Conservation (phyloP, 495 filamentous ascomycete species). For the Pyrenula aspistea region DNA sequence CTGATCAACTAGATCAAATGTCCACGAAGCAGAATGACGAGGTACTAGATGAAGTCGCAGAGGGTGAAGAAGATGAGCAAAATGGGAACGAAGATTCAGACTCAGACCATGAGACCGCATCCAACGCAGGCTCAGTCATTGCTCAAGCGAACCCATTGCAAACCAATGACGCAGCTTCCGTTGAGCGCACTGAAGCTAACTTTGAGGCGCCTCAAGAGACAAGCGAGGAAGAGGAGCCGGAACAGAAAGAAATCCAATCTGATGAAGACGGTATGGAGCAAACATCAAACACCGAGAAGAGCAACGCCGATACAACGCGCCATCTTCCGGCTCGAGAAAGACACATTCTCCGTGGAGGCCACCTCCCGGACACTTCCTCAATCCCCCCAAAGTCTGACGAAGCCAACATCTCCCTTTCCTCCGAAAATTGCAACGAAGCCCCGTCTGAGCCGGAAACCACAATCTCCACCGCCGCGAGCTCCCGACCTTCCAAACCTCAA, state of each 20-base stretch:
- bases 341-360: constrained; percentile 34
- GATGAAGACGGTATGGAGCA: constrained; percentile 7
- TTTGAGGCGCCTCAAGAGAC: constrained; percentile 2
- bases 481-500: constrained; percentile 7
- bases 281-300: constrained; percentile 5
- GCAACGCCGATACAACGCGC: constrained; percentile 13
- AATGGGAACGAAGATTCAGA: constrained; percentile 13
- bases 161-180: constrained; percentile 15
- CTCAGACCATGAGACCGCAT: constrained; percentile 12
- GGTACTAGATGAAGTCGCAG: constrained; percentile 16
- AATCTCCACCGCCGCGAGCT: constrained; percentile 3
- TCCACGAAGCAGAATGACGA: constrained; percentile 17
- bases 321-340: constrained; percentile 40
- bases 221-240: constrained; percentile 1
- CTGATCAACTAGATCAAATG: constrained; percentile 9
- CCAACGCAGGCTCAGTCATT: constrained; percentile 6
- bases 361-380: constrained; percentile 13
- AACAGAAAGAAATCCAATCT: background rate
- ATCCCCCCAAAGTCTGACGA: constrained; percentile 2
- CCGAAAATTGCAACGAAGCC: constrained; percentile 2
- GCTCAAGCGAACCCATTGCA: constrained; percentile 4
- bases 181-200: constrained; percentile 17
- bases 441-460: constrained; percentile 1
- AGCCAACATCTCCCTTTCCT: constrained; percentile 3
- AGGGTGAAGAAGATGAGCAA: constrained; percentile 17